Evolutionary conservation across 106 monocot genomes (phyloP).

Genomic region (Acanthochlamys bracteata): DNA sequence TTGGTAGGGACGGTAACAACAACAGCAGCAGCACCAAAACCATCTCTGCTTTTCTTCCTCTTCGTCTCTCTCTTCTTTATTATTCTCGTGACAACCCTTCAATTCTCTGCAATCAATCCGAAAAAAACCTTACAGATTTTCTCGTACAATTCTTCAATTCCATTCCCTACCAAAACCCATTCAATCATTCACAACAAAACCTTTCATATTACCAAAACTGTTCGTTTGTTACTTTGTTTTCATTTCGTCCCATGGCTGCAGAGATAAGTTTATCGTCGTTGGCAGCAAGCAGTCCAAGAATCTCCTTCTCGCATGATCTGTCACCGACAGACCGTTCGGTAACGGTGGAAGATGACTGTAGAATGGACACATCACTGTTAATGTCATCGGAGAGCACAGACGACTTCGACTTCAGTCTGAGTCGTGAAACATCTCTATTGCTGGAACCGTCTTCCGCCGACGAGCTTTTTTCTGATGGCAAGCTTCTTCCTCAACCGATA

Average conservation of each 20-base stretch:
- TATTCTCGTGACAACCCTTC: too few relatives aligned
- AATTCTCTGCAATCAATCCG: too few relatives aligned
- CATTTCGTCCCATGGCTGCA: neutral
- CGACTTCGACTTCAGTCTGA: slow-evolving; percentile 11
- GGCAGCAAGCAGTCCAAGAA: neutral
- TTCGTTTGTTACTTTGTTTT: neutral
- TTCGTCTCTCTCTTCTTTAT: too few relatives aligned
- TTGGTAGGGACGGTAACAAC: too few relatives aligned
- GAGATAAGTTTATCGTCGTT: neutral
- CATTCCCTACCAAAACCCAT: neutral
- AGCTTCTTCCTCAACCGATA: slow-evolving; percentile 6
- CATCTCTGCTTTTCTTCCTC: too few relatives aligned
- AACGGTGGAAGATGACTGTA: neutral
- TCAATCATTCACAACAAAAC: neutral
- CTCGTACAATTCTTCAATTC: too few relatives aligned
- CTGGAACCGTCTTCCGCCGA: slow-evolving; percentile 4
- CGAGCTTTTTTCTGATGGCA: slow-evolving; percentile 11
- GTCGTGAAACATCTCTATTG: neutral
- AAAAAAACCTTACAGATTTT: neutral
- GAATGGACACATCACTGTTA: neutral
- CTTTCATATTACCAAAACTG: neutral
- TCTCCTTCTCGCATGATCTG: slow-evolving; percentile 10
- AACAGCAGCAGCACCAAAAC: too few relatives aligned
- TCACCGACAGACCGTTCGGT: neutral
- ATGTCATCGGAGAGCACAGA: too few relatives aligned